Percentiles rank a stretch among this genome's conserved stretches.
These are phyloP conservation scores for Blechomonas ayalai DNA, from an alignment of 208 protist species.

Conservation along the genomic window DNA sequence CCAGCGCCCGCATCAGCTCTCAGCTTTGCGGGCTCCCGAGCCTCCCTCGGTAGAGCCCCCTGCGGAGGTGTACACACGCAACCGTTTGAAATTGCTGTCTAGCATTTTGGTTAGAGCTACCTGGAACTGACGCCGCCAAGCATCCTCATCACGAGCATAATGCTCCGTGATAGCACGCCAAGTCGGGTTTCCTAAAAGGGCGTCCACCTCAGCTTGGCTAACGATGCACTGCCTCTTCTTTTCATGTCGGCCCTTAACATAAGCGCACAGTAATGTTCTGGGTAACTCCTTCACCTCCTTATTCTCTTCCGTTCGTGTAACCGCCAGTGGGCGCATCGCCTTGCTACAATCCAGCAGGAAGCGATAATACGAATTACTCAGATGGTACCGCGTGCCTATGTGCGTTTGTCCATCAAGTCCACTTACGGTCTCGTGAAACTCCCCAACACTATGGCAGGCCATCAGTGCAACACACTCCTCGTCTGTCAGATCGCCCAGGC, in stretches of 20 bases:
- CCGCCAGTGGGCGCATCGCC: constrained; percentile 35
- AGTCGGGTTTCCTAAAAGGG: constrained; percentile 32
- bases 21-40: no score
- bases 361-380: constrained; percentile 69
- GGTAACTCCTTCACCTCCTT: constrained; percentile 49
- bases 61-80: constrained; percentile 70
- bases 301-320: constrained; percentile 66
- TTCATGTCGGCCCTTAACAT: constrained; percentile 16
- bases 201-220: constrained; percentile 53
- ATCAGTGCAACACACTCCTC: constrained; percentile 81
- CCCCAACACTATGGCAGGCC: constrained; percentile 77
- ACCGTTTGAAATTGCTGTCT: constrained; percentile 65
- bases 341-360: constrained; percentile 70
- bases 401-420: constrained; percentile 60
- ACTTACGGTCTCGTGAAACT: constrained; percentile 82
- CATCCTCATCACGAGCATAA: constrained; percentile 50
- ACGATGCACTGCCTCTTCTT: constrained; percentile 51
- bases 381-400: constrained; percentile 60
- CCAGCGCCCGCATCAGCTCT: no score
- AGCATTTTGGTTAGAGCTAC: constrained; percentile 78
- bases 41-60: no score
- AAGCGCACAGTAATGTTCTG: constrained; percentile 44
- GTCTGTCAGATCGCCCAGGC: constrained; percentile 56
- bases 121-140: constrained; percentile 56
- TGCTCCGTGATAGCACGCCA: constrained; percentile 43